Conservation (phyloP, 805 yeast genomes). For the Ogataea salicorniae region DNA sequence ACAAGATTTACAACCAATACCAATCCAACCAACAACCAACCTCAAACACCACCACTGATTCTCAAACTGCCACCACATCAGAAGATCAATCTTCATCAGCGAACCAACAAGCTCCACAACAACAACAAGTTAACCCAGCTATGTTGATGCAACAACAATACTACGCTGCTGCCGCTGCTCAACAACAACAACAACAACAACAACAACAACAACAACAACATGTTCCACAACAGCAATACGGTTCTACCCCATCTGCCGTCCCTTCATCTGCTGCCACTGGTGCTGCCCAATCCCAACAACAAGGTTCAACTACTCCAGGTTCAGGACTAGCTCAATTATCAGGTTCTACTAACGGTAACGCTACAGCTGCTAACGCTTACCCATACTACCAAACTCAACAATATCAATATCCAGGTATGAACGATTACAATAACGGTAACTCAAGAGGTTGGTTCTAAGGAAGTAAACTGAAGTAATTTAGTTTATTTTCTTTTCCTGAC, state of each 20-base stretch:
- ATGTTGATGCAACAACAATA: conserved; percentile 22
- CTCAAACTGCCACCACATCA: conserved; percentile 10
- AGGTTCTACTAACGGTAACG: conserved; percentile 3
- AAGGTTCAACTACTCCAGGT: conserved; percentile 15
- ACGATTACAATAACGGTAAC: conserved; percentile 17
- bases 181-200: conserved; percentile 12
- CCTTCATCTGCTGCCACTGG: conserved; percentile 11
- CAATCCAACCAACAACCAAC: conserved; percentile 18
- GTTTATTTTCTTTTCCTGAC: neutral
- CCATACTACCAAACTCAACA: conserved; percentile 22
- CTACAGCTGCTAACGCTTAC: conserved; percentile 14
- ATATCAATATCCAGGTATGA: conserved; percentile 19
- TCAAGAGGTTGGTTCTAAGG: conserved; percentile 23
- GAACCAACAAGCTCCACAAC: conserved; percentile 8
- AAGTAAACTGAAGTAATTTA: neutral
- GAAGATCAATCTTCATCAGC: conserved; percentile 1
- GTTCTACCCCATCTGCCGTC: conserved; percentile 6
- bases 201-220: conserved; percentile 18
- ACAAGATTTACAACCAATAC: conserved; percentile 25
- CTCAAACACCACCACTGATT: conserved; percentile 2
- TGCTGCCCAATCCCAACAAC: neutral
- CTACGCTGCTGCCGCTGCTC: conserved; percentile 16
- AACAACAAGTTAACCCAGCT: conserved; percentile 19
- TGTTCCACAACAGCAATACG: conserved; percentile 6
- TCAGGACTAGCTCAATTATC: conserved; percentile 7